A percentile compares a stretch with the other conserved stretches of the same genome.
These are phyloP conservation scores for Phytophthora palmivora DNA, from an alignment of 352 stramenopile genomes.

Conservation along the genomic window DNA sequence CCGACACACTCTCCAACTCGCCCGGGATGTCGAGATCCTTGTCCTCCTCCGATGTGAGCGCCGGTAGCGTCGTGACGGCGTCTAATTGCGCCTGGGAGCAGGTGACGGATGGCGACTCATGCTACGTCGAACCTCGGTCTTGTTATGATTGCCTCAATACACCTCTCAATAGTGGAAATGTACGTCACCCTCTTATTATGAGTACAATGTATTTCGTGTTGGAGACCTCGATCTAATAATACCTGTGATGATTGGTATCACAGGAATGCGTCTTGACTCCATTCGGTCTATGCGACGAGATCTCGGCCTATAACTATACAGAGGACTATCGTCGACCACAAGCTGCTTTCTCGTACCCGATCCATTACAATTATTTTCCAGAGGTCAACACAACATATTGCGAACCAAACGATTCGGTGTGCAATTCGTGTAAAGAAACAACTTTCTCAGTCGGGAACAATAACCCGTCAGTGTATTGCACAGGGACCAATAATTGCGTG, in stretches of 20 bases:
- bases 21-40: slow-evolving; percentile 16
- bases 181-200: slow-evolving; percentile 22
- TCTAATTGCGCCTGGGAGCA: slow-evolving; percentile 59
- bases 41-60: background rate
- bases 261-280: slow-evolving; percentile 62
- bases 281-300: slow-evolving; percentile 48
- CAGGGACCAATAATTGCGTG: slow-evolving; percentile 45
- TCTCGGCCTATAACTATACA: slow-evolving; percentile 50
- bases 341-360: slow-evolving; percentile 40
- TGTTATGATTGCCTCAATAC: slow-evolving; percentile 72
- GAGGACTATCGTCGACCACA: slow-evolving; percentile 58
- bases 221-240: background rate
- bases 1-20: slow-evolving; percentile 1
- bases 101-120: slow-evolving; percentile 35
- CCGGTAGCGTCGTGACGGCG: slow-evolving; percentile 11
- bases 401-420: slow-evolving; percentile 43
- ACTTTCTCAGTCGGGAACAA: slow-evolving; percentile 46
- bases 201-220: background rate
- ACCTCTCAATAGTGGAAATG: slow-evolving; percentile 38
- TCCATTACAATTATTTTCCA: slow-evolving; percentile 72
- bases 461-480: slow-evolving; percentile 64
- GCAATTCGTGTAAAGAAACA: slow-evolving; percentile 40
- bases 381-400: slow-evolving; percentile 65
- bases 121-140: slow-evolving; percentile 53
- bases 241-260: background rate